Conservation (phyloP, 2,329 filamentous ascomycete genomes). For the Sporothrix phasma region DNA sequence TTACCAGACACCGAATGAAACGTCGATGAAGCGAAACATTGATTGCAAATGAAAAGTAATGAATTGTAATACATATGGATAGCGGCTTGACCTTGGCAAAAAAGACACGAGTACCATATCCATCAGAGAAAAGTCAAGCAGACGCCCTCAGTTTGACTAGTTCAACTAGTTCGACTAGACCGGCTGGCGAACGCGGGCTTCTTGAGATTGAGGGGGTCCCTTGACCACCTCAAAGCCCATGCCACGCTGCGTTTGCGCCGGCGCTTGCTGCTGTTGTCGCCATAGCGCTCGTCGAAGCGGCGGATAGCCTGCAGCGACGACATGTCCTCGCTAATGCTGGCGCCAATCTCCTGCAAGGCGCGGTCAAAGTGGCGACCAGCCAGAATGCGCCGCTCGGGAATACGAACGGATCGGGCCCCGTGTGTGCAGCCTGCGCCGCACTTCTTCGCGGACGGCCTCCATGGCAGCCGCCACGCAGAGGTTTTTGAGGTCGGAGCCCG, state of each 20-base stretch:
- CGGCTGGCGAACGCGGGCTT: constrained; percentile 33
- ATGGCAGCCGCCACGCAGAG: constrained; percentile 70
- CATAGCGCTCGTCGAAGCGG: constrained; percentile 93
- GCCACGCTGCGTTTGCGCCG: constrained; percentile 46
- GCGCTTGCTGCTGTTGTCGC: constrained; percentile 62
- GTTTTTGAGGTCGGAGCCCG: constrained; percentile 76
- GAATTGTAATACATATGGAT: too few relatives aligned
- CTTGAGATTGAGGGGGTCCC: constrained; percentile 32
- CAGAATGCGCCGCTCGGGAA: constrained; percentile 64
- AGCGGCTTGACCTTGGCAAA: too few relatives aligned
- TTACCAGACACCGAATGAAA: too few relatives aligned
- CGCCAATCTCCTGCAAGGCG: constrained; percentile 78
- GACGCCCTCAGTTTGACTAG: too few relatives aligned
- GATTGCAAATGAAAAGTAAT: too few relatives aligned
- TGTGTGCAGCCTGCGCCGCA: constrained; percentile 26
- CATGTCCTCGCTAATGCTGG: constrained; percentile 93
- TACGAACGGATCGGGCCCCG: constrained; percentile 37
- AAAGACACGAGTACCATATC: too few relatives aligned
- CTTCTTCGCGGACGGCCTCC: constrained; percentile 68
- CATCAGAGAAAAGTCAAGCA: too few relatives aligned
- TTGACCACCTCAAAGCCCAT: constrained; percentile 50
- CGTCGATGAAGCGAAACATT: too few relatives aligned
- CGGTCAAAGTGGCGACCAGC: constrained; percentile 66
- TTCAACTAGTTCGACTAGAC: not conserved
- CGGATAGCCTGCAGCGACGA: constrained; percentile 71